These are phyloP conservation scores for Fusarium sp. DNA, from an alignment of 2,329 filamentous ascomycete species.

Conservation along the genomic window DNA sequence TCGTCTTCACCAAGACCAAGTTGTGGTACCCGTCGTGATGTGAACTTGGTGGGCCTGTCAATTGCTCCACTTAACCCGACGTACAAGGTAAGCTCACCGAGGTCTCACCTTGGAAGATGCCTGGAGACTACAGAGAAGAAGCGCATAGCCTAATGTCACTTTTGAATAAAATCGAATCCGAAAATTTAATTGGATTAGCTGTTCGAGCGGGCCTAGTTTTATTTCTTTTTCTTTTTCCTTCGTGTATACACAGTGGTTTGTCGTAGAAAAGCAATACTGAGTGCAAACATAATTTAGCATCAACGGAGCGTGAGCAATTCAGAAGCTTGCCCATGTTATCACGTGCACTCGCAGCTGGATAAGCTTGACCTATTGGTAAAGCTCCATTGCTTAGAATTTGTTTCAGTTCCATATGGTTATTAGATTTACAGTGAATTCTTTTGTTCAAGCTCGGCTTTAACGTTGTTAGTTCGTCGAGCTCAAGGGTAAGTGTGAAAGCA, in stretches of 20 bases:
- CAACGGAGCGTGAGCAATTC: not conserved
- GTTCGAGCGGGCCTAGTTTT: too few relatives aligned
- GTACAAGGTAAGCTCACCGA: not conserved
- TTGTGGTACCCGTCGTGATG: not conserved
- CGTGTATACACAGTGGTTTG: not conserved
- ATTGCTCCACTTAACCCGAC: not conserved
- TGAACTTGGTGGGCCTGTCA: too few relatives aligned
- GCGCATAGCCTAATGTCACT: not conserved
- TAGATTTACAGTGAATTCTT: not conserved
- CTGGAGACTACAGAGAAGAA: not conserved
- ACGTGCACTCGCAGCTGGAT: fast-evolving
- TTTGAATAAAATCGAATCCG: not conserved
- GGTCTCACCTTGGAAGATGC: not conserved
- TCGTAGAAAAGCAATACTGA: not conserved
- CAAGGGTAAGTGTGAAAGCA: not conserved
- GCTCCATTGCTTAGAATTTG: not conserved
- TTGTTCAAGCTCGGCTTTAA: not conserved
- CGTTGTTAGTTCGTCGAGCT: not conserved
- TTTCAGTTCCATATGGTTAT: not conserved
- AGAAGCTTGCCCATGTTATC: fast-evolving
- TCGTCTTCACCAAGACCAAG: too few relatives aligned
- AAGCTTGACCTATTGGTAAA: not conserved
- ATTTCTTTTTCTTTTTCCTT: not conserved
- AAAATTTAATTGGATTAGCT: not conserved
- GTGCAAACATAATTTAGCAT: too few relatives aligned